Evolutionary conservation across 257 asterid genomes (phyloP).

Genomic region (Jaltomata sinuosa): DNA sequence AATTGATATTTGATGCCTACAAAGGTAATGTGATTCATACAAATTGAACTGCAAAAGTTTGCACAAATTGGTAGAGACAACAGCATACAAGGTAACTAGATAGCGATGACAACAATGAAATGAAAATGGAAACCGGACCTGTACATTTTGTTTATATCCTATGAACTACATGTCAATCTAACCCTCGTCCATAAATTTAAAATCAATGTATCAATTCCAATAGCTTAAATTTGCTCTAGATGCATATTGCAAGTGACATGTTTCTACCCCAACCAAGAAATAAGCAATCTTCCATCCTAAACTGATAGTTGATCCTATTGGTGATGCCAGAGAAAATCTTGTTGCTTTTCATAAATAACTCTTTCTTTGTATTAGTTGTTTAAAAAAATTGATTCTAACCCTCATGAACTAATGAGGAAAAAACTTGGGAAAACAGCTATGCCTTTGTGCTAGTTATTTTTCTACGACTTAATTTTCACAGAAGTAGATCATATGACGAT

Average conservation of each 20-base stretch:
- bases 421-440: not conserved
- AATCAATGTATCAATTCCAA: not conserved
- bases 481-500: not conserved
- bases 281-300: not conserved
- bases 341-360: not conserved
- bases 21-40: conserved; percentile 11
- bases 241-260: not conserved
- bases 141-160: not conserved
- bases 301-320: not conserved
- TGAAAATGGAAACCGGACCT: not conserved
- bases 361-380: not conserved
- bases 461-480: not conserved
- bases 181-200: not conserved
- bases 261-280: not conserved
- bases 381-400: not conserved
- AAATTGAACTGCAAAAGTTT: not conserved
- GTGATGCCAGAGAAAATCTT: not conserved
- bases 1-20: conserved; percentile 68
- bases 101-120: not conserved
- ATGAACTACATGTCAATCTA: not conserved
- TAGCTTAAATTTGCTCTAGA: not conserved
- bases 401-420: not conserved
- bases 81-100: not conserved
- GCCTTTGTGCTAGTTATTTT: not conserved
- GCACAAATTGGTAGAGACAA: not conserved